Evolutionary conservation across 1,284 basidiomycete genomes (phyloP).

Genomic region (Rhodotorula mucilaginosa): DNA sequence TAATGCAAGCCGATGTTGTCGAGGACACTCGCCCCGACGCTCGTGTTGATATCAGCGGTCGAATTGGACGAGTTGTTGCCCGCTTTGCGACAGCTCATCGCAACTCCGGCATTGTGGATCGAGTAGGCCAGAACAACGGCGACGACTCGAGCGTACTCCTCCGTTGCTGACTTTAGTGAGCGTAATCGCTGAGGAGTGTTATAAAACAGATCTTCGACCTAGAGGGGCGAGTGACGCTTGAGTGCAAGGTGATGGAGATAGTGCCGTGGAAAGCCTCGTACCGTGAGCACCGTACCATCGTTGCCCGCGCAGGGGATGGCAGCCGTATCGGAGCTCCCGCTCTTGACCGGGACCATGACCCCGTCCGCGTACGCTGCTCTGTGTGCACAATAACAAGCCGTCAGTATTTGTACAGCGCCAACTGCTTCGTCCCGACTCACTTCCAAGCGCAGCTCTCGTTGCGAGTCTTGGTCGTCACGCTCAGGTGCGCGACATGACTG

Average conservation of each 20-base stretch:
- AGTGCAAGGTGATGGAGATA: not conserved
- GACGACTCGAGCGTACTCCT: slow-evolving; percentile 88
- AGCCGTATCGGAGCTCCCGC: slow-evolving; percentile 62
- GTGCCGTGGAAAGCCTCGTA: slow-evolving; percentile 48
- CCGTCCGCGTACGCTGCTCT: slow-evolving; percentile 82
- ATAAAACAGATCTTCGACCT: slow-evolving; percentile 96
- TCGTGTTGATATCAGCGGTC: slow-evolving; percentile 76
- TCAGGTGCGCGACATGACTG: slow-evolving; percentile 86
- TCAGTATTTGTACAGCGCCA: not conserved
- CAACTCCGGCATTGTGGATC: slow-evolving; percentile 80
- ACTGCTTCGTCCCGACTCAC: slow-evolving; percentile 54
- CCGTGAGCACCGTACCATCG: slow-evolving; percentile 85
- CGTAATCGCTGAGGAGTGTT: slow-evolving; percentile 86
- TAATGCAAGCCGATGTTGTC: slow-evolving; percentile 80
- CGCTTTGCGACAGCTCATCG: slow-evolving; percentile 84
- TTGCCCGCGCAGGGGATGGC: slow-evolving; percentile 90
- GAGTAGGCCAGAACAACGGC: slow-evolving; percentile 95
- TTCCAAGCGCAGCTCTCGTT: slow-evolving; percentile 79
- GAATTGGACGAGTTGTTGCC: slow-evolving; percentile 63
- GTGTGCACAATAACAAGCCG: not conserved
- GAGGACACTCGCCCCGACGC: slow-evolving; percentile 63
- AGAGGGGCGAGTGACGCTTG: not conserved
- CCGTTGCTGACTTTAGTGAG: slow-evolving; percentile 77
- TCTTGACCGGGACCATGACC: slow-evolving; percentile 63
- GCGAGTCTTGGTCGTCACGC: slow-evolving; percentile 84